Percentiles rank a stretch among this genome's conserved stretches.
These are phyloP conservation scores for Mentha longifolia DNA, from an alignment of 257 asterid genomes.

Conservation along the genomic window DNA sequence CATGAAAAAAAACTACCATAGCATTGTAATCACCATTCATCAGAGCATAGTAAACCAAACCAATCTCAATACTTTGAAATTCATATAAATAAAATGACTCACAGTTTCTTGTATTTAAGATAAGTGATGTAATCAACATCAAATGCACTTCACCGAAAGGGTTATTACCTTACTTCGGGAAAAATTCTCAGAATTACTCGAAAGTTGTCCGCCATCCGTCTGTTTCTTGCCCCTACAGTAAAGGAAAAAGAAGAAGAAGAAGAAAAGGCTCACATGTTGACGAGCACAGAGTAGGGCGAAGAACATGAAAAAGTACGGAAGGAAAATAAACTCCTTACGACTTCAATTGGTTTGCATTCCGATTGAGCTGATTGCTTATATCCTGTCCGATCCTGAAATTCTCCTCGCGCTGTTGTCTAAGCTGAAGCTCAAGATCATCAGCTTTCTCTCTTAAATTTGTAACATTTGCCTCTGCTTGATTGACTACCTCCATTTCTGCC, in stretches of 20 bases:
- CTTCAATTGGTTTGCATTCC: slow-evolving; percentile 47
- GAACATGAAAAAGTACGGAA: background rate
- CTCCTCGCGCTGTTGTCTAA: slow-evolving; percentile 65
- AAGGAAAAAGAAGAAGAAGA: slow-evolving; percentile 19
- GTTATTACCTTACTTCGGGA: slow-evolving; percentile 68
- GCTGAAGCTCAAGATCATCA: slow-evolving; percentile 67
- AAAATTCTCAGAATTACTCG: slow-evolving; percentile 46
- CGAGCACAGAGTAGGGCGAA: too few species aligned
- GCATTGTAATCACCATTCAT: background rate
- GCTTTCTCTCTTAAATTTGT: slow-evolving; percentile 61
- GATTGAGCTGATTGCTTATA: slow-evolving; percentile 46
- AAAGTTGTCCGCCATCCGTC: slow-evolving; percentile 41
- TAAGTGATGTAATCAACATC: slow-evolving; percentile 8
- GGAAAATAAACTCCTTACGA: slow-evolving; percentile 44
- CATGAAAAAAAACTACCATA: background rate
- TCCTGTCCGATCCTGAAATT: slow-evolving; percentile 57
- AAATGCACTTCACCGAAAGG: slow-evolving; percentile 27
- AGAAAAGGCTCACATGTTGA: too few species aligned
- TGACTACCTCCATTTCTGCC: slow-evolving; percentile 69
- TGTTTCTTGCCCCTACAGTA: slow-evolving; percentile 51
- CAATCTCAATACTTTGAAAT: background rate
- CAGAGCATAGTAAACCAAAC: background rate
- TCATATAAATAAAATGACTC: background rate
- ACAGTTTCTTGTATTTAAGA: background rate
- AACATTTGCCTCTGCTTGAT: slow-evolving; percentile 67